Conservation (phyloP, 2,329 filamentous ascomycete species). For the Cytospora leucostoma region DNA sequence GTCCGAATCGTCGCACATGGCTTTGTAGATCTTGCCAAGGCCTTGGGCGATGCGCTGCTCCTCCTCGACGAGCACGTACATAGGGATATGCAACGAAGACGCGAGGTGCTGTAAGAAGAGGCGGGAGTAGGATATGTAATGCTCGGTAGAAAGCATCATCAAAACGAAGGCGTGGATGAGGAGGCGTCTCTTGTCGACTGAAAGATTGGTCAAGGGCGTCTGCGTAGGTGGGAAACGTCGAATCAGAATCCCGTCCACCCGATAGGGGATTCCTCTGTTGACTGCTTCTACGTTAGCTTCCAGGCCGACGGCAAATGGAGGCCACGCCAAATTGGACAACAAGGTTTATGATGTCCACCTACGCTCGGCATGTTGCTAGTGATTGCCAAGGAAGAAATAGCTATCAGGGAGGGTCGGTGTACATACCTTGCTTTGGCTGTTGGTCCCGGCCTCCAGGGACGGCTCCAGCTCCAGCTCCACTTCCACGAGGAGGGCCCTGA, state of each 20-base stretch:
- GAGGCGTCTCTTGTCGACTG: constrained; percentile 63
- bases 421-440: constrained; percentile 25
- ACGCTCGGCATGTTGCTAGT: too few relatives aligned
- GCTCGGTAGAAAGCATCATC: constrained; percentile 72
- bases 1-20: constrained; percentile 49
- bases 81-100: constrained; percentile 69
- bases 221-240: constrained; percentile 59
- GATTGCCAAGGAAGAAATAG: too few relatives aligned
- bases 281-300: constrained; percentile 29
- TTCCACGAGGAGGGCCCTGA: constrained; percentile 34
- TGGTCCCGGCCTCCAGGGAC: constrained; percentile 8
- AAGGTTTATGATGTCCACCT: too few relatives aligned
- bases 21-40: constrained; percentile 72
- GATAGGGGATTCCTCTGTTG: constrained; percentile 41
- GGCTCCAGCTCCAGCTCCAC: constrained; percentile 26
- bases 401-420: not conserved
- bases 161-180: constrained; percentile 73
- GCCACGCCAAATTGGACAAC: too few relatives aligned
- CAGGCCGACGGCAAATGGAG: not conserved
- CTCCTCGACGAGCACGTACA: constrained; percentile 65
- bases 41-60: constrained; percentile 75
- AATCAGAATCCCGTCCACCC: constrained; percentile 47
- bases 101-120: constrained; percentile 70
- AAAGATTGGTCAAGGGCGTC: constrained; percentile 61
- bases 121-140: constrained; percentile 74